Base-by-base conservation (phyloP, 164 flowering plant genomes). In the Berberis thunbergii region DNA sequence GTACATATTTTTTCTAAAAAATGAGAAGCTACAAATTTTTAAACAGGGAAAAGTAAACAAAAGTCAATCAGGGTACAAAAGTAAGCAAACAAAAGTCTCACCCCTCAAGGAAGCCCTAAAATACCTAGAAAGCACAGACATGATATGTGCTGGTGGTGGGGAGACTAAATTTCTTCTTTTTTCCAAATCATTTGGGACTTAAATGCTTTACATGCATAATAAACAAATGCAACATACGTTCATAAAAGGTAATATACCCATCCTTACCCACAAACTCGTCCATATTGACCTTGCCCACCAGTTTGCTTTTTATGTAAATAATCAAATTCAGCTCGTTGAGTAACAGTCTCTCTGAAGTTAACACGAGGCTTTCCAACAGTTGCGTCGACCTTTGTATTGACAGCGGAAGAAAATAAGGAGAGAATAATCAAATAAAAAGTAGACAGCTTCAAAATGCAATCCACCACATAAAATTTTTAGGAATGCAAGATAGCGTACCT, bases 241-340 rank as follows among this genome's bases (percentile, higher is more conserved):
- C 39, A 11, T 11, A 11, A 11, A 48, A 2, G 13, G n/a, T 1
- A 12, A 52, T 10, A 1, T 4, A 48, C 10, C 38, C 1, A 45
- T 58, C 43, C 87, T 74, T 84, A 91, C 99, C 98, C 99, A 59
- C 74, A 69, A 7, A 95, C 99, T 38, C 99, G 74, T 60, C 99
- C 99, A 77, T 89, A 95, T 78, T 95, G 99, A 71, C 99, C 99
- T 70, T 88, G 96, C 57, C 99, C 99, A 70, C 99, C 99, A 81
- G 73, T 73, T 76, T 95, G 99, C 79, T 95, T 95, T 78, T 95
- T 95, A 70, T 95, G 99, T 59, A 89, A 72, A 80, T 95, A 95
- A 80, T 95, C 99, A 82, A 95, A 95, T 54, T 86, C 89, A 75
- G 99, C 92, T 69, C 96, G 96, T 66, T 86, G 86, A 50, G 99